A percentile compares a stretch with the other conserved stretches of the same genome.
phyloP scores from a whole-genome alignment of 2,329 filamentous ascomycete genomes.

The Penicillium sp. region DNA sequence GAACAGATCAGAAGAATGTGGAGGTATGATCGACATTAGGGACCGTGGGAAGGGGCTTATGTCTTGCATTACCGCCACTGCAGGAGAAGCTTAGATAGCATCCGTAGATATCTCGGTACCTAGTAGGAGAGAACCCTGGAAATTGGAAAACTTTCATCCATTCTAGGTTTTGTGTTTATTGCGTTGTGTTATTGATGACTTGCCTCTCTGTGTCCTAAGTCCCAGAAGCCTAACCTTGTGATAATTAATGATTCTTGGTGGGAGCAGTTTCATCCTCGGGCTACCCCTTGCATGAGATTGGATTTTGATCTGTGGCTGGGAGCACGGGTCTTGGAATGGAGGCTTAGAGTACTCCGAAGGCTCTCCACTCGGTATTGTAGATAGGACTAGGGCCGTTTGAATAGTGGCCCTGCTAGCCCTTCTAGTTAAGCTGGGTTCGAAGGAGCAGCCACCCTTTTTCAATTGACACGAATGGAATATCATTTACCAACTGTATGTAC shows the following conservation, averaged over 20 bases:
- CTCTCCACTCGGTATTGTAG: neutral
- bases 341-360: neutral
- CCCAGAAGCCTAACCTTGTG: constrained; percentile 3
- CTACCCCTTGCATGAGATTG: constrained; percentile 19
- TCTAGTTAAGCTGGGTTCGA: neutral
- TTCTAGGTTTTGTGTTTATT: neutral
- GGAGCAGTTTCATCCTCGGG: neutral
- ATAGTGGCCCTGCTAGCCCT: neutral
- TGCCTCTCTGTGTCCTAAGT: neutral
- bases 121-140: neutral
- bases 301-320: constrained; percentile 5
- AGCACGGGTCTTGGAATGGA: neutral
- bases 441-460: neutral
- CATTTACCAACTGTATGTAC: neutral
- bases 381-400: neutral
- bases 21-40: constrained; percentile 14
- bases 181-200: neutral
- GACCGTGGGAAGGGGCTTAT: constrained; percentile 13
- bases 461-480: too few species aligned
- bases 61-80: constrained; percentile 18
- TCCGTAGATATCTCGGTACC: neutral
- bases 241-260: constrained; percentile 3
- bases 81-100: constrained; percentile 4
- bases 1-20: neutral
- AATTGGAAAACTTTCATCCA: neutral